Base-by-base conservation (phyloP, 148 eudicot species). In the Rhododendron griersonianum region DNA sequence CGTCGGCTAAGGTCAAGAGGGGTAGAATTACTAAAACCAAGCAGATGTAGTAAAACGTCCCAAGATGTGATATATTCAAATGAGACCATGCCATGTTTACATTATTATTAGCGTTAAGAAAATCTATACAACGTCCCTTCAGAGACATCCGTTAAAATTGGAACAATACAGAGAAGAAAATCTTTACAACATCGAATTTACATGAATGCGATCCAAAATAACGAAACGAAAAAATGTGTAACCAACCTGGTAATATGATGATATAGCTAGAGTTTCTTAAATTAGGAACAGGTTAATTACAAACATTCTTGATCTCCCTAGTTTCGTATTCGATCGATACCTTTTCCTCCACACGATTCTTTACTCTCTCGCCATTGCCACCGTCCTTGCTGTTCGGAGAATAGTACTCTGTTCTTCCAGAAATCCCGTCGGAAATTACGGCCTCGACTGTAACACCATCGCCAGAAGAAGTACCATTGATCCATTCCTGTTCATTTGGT, bases 381-480 rank as follows among this genome's bases (percentile, higher is more conserved):
- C 78, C 78, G 16, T 13, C 78, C 78, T 73, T 73, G 78, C 35
- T 73, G 39, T 35, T 33, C 5, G 86, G 82, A 37, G 86, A 84
- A 57, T 37, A 41, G 59, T 76, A 77, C 81, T 76, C 86, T 14
- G 86, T 85, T 47, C 47, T 61, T 3, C 86, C 86, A 25, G 86
- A 28, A 28, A 28, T 28, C 30, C 30, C 30, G 30, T 28, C 30
- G 30, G 30, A 28, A 28, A 28, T 28, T 1, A 65, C 39, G 1
- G 55, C 78, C 48, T 80, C 67, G 13, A 65, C 25, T 16, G n/a
- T 25, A 9, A 25, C 2, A 10, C 11, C 4, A 25, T 67, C 74
- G 3, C 11, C 23, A 6, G 13, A 13, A 11, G 37, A n/a, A 50
- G 4, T 25, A 2, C 23, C 39, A 37, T 74, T 37, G 2, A 53